Evolutionary conservation across 345 rosid species (phyloP), one percentile per base, ranked within the genome.

Genomic region (Citrus inodora): DNA sequence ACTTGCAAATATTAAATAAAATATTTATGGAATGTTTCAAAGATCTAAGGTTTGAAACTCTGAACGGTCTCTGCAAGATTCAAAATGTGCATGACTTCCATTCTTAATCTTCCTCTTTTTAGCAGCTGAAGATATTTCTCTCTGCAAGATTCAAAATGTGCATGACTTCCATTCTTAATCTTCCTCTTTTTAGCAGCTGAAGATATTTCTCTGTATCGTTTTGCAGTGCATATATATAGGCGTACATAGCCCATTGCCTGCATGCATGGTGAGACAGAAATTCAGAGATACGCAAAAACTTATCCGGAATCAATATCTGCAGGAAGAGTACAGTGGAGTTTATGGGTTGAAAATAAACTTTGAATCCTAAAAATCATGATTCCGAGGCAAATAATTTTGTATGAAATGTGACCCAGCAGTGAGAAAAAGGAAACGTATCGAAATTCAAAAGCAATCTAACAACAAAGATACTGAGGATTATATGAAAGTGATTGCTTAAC

Each of bases 51-150:
- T 69, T 42, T 33, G 70, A 33, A 51, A 75, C 64, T 73, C 64
- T 64, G 74, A 68, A 75, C 25, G 53, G 76, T 67, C 67, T 58
- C 35, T 51, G 22, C 24, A 77, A 60, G 83, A 79, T 84, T 74
- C 62, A 80, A 74, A 73, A 27, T 38, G 66, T 69, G 64, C 69
- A 79, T 59, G 42, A 70, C 46, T 80, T 84, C 85, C 89, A 79
- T 79, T 70, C 79, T 51, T 65, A 37, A 17, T 30, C 55, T 37
- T 73, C 55, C 56, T 66, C 38, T 42, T 76, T 64, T 69, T 82
- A 78, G 82, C 82, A 72, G 56, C 79, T 79, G 10, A 82, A 75
- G 81, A 72, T 69, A 30, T 62, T 69, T 46, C 33, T 80, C 59
- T 76, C 35, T 51, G 22, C 24, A 77, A 60, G 83, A 79, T 84